phyloP scores from a whole-genome alignment of 106 monocot genomes.

The Iris macrosiphon region DNA sequence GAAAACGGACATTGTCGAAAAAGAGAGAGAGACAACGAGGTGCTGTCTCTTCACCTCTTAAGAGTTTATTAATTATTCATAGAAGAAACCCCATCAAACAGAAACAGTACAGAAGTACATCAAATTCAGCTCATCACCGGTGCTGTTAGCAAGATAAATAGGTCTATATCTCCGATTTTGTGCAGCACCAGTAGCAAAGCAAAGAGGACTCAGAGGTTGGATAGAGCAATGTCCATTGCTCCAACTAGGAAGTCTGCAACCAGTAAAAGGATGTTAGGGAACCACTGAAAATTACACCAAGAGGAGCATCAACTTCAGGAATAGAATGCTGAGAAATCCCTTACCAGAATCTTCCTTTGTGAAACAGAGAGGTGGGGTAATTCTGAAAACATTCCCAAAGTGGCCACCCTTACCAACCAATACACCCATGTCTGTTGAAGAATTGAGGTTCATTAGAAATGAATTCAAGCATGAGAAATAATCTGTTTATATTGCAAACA shows the following conservation, averaged over 20 bases:
- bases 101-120: neutral
- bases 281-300: neutral
- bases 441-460: too few relatives aligned
- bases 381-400: slow-evolving; percentile 74
- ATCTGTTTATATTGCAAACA: too few relatives aligned
- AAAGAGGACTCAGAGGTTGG: slow-evolving; percentile 40
- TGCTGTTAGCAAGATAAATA: neutral
- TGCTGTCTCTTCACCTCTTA: slow-evolving; percentile 14
- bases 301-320: neutral
- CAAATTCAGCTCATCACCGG: neutral
- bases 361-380: slow-evolving; percentile 79
- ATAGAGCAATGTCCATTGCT: slow-evolving; percentile 53
- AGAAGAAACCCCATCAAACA: too few relatives aligned
- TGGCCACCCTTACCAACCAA: slow-evolving; percentile 75
- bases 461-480: too few relatives aligned
- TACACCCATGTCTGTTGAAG: slow-evolving; percentile 64
- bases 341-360: slow-evolving; percentile 69
- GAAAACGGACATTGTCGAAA: neutral
- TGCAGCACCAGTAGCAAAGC: neutral
- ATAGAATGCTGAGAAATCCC: neutral
- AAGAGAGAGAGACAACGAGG: slow-evolving; percentile 17
- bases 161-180: too few relatives aligned
- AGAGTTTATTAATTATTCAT: too few relatives aligned
- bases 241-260: slow-evolving; percentile 50
- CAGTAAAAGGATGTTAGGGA: neutral